Percentiles rank a stretch among this genome's conserved stretches.
Conservation (phyloP, 371 early-diverging fungal species). For the Mucor plumbeus region DNA sequence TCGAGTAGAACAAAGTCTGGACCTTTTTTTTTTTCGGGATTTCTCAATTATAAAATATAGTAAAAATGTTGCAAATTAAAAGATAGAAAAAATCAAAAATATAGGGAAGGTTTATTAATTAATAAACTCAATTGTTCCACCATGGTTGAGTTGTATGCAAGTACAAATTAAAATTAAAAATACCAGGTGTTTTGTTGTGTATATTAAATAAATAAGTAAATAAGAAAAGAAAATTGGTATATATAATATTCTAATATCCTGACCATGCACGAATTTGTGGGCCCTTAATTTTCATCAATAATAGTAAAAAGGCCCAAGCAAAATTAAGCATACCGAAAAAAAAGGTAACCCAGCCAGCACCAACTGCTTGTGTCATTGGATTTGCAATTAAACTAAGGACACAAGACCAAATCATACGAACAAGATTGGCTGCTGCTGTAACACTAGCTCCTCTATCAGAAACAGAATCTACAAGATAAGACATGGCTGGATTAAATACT, state of each 20-base stretch:
- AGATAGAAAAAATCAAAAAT: background rate
- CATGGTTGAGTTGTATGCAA: slow-evolving; percentile 4
- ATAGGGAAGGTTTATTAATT: background rate
- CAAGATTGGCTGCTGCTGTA: slow-evolving; percentile 63
- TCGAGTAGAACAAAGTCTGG: background rate
- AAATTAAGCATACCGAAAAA: slow-evolving; percentile 55
- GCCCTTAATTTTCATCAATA: slow-evolving; percentile 43
- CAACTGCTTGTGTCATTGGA: slow-evolving; percentile 53
- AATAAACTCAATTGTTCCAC: background rate
- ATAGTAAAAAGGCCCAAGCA: slow-evolving; percentile 46
- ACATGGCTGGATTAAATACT: slow-evolving; percentile 55
- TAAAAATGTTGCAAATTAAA: background rate
- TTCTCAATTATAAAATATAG: too few relatives aligned
- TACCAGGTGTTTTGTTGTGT: background rate
- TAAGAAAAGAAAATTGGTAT: background rate
- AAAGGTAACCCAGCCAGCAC: slow-evolving; percentile 45
- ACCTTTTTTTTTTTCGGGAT: background rate
- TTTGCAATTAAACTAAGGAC: slow-evolving; percentile 59
- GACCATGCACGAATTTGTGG: slow-evolving; percentile 37
- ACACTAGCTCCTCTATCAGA: slow-evolving; percentile 65
- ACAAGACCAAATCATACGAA: slow-evolving; percentile 62
- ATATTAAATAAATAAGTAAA: background rate
- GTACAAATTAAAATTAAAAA: slow-evolving; percentile 3
- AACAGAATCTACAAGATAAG: slow-evolving; percentile 63
- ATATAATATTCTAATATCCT: slow-evolving; percentile 25